Evolutionary conservation across 2,329 filamentous ascomycete genomes (phyloP).

Genomic region (Fusarium siculi): DNA sequence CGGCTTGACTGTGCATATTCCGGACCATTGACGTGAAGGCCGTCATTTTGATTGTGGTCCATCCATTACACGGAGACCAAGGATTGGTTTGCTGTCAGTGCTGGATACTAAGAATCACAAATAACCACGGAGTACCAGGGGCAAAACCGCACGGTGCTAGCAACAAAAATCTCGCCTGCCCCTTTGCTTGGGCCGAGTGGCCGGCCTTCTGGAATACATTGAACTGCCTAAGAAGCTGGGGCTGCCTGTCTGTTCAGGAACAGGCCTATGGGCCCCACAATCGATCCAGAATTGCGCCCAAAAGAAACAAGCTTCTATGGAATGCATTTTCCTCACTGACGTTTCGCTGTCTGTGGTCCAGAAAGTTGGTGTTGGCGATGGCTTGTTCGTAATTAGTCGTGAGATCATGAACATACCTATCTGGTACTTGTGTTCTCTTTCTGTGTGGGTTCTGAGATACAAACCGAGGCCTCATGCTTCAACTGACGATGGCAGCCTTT

Average conservation of each 20-base stretch:
- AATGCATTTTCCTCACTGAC: conserved; percentile 6
- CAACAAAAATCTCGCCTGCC: background rate
- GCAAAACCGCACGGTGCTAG: background rate
- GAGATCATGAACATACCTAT: background rate
- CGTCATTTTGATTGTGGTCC: background rate
- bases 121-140: background rate
- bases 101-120: background rate
- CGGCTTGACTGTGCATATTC: conserved; percentile 4
- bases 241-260: conserved; percentile 17
- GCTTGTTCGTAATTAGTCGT: background rate
- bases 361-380: conserved; percentile 13
- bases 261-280: conserved; percentile 20
- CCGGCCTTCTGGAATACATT: conserved; percentile 35
- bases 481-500: background rate
- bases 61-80: conserved; percentile 7
- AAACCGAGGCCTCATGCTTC: background rate
- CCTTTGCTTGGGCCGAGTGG: background rate
- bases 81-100: background rate
- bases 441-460: background rate
- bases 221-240: background rate
- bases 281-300: conserved; percentile 11
- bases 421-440: background rate
- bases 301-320: background rate
- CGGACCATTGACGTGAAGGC: background rate
- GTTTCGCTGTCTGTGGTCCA: background rate